Conservation (phyloP, 2,329 filamentous ascomycete genomes). For the Beauveria caledonica region DNA sequence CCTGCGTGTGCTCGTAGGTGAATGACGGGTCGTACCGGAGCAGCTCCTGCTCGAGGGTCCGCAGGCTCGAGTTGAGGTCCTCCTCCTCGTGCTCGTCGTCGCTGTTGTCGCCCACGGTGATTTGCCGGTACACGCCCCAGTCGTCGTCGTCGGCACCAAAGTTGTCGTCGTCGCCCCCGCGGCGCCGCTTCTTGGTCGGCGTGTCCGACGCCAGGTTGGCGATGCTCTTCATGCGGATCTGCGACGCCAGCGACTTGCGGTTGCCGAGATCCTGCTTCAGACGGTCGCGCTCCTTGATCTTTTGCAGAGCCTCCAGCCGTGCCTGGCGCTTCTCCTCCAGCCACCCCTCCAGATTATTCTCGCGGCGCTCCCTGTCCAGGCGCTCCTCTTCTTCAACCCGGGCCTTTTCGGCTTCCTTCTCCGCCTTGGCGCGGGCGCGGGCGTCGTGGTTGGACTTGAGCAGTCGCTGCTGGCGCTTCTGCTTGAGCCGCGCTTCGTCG, state of each 20-base stretch:
- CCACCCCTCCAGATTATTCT: conserved; percentile 81
- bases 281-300: conserved; percentile 87
- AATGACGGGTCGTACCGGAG: conserved; percentile 82
- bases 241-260: conserved; percentile 89
- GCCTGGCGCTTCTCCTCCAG: conserved; percentile 71
- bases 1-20: conserved; percentile 83
- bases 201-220: conserved; percentile 90
- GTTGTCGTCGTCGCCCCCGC: conserved; percentile 87
- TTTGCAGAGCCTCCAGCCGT: conserved; percentile 62
- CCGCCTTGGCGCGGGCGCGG: conserved; percentile 83
- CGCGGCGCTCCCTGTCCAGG: conserved; percentile 72
- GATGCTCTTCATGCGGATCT: conserved; percentile 97
- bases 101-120: conserved; percentile 72
- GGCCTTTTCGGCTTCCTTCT: conserved; percentile 89
- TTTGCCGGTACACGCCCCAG: conserved; percentile 93
- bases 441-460: conserved; percentile 95
- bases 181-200: conserved; percentile 72
- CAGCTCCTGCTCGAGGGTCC: conserved; percentile 73
- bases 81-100: conserved; percentile 91
- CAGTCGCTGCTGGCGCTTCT: conserved; percentile 85
- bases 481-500: conserved; percentile 82
- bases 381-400: conserved; percentile 75
- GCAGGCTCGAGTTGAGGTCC: conserved; percentile 67
- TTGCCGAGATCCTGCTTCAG: conserved; percentile 93
- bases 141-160: conserved; percentile 97